These are phyloP conservation scores for Chlorokybus atmophyticus DNA, from an alignment of 139 green algal species.

Conservation along the genomic window DNA sequence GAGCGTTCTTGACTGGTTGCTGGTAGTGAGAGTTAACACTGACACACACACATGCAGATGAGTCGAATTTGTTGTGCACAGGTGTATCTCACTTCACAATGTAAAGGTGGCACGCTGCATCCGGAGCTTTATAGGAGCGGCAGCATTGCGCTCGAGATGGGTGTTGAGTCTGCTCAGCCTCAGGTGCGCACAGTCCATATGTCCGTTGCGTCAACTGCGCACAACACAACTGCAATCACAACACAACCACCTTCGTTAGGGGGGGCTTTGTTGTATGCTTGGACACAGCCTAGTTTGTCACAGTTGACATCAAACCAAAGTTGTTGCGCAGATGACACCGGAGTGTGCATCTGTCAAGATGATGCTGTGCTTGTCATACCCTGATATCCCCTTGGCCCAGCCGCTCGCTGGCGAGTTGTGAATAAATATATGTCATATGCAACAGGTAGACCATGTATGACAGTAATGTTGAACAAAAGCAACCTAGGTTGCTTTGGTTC, in stretches of 20 bases:
- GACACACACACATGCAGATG: neutral
- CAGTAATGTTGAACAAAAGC: too few species aligned
- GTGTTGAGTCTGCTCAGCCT: conserved; percentile 47
- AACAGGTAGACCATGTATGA: too few species aligned
- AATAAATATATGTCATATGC: too few species aligned
- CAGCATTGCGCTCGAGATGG: conserved; percentile 44
- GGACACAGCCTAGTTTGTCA: neutral
- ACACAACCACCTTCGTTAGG: neutral
- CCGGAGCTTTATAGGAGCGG: conserved; percentile 59
- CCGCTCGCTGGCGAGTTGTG: conserved; percentile 74
- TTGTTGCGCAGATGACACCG: conserved; percentile 46
- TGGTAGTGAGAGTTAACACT: neutral
- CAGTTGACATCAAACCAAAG: neutral
- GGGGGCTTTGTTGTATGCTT: neutral
- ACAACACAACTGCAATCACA: neutral
- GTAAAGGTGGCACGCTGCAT: conserved; percentile 42
- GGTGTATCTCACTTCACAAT: conserved; percentile 57
- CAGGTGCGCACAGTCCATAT: too few species aligned
- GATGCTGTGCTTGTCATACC: conserved; percentile 72
- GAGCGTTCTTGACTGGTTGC: neutral
- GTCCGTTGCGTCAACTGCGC: neutral
- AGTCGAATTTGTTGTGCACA: conserved; percentile 1
- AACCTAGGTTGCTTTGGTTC: too few species aligned
- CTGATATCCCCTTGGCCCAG: conserved; percentile 54
- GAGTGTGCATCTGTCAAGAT: conserved; percentile 77